These are phyloP conservation scores for Skeletonema tropicum DNA, from an alignment of 108 stramenopile genomes.

Conservation along the genomic window DNA sequence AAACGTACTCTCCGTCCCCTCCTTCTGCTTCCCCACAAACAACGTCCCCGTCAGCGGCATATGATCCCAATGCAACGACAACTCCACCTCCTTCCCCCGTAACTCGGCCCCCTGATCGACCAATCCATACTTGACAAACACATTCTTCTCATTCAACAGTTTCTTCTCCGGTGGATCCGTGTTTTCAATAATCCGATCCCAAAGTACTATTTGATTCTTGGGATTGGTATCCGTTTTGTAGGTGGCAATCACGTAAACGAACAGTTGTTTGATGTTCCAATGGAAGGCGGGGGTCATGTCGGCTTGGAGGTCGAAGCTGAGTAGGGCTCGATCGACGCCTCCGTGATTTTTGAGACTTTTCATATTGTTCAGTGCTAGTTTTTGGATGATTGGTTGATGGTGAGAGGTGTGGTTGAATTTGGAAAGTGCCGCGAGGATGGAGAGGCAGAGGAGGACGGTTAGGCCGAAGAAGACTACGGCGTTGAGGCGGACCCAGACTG, in stretches of 20 bases:
- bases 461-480: constrained; percentile 99
- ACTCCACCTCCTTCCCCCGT: constrained; percentile 85
- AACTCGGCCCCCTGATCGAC: constrained; percentile 95
- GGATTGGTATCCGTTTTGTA: constrained; percentile 84
- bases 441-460: constrained; percentile 91
- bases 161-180: constrained; percentile 66
- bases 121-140: constrained; percentile 96
- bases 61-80: constrained; percentile 96
- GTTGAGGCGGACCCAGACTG: constrained; percentile 96
- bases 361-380: constrained; percentile 74
- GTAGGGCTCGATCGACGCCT: constrained; percentile 91
- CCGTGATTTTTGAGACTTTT: constrained; percentile 89
- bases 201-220: constrained; percentile 92
- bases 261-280: constrained; percentile 98
- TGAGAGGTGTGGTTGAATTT: constrained; percentile 67
- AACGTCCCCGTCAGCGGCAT: constrained; percentile 95
- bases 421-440: constrained; percentile 85
- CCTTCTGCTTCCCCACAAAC: constrained; percentile 75
- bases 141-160: constrained; percentile 72
- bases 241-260: constrained; percentile 92
- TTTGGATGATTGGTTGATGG: constrained; percentile 72
- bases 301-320: constrained; percentile 87
- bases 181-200: constrained; percentile 96
- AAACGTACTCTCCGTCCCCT: constrained; percentile 61
- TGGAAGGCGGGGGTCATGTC: constrained; percentile 97